Evolutionary conservation across 2,329 filamentous ascomycete genomes (phyloP).

Genomic region (Chaetomiaceae sp.): DNA sequence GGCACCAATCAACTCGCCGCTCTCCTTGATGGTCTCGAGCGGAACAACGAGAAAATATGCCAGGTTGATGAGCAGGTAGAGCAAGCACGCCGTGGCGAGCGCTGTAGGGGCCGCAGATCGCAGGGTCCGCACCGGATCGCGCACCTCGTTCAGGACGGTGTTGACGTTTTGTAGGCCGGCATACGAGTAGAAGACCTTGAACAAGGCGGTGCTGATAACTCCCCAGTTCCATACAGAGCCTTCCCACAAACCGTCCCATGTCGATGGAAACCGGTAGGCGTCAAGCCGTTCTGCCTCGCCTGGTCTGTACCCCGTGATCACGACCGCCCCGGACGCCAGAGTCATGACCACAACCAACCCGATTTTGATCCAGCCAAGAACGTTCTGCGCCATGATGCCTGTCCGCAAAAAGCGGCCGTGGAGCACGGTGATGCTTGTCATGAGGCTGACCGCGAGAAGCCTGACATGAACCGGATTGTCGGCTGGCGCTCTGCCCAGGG

Average conservation of each 20-base stretch:
- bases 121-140: slow-evolving; percentile 59
- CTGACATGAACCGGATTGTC: slow-evolving; percentile 44
- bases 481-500: slow-evolving; percentile 44
- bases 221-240: slow-evolving; percentile 65
- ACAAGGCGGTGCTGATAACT: slow-evolving; percentile 58
- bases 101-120: slow-evolving; percentile 56
- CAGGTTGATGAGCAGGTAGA: slow-evolving; percentile 63
- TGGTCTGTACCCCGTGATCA: slow-evolving; percentile 33
- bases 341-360: slow-evolving; percentile 56
- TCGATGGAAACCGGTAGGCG: slow-evolving; percentile 15
- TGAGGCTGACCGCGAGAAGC: slow-evolving; percentile 47
- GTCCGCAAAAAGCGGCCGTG: slow-evolving; percentile 53
- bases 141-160: slow-evolving; percentile 66
- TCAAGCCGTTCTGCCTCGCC: slow-evolving; percentile 1
- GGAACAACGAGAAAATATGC: slow-evolving; percentile 59
- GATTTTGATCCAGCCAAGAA: slow-evolving; percentile 59
- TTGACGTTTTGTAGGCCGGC: slow-evolving; percentile 60
- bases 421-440: slow-evolving; percentile 51
- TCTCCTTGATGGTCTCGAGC: slow-evolving; percentile 58
- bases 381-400: slow-evolving; percentile 55
- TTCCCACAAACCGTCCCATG: slow-evolving; percentile 53
- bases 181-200: slow-evolving; percentile 66
- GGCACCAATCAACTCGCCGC: slow-evolving; percentile 61
- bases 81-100: slow-evolving; percentile 52
- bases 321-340: slow-evolving; percentile 49